These are phyloP conservation scores for Chondrus crispus DNA, from an alignment of 23 red algal genomes.

Conservation along the genomic window DNA sequence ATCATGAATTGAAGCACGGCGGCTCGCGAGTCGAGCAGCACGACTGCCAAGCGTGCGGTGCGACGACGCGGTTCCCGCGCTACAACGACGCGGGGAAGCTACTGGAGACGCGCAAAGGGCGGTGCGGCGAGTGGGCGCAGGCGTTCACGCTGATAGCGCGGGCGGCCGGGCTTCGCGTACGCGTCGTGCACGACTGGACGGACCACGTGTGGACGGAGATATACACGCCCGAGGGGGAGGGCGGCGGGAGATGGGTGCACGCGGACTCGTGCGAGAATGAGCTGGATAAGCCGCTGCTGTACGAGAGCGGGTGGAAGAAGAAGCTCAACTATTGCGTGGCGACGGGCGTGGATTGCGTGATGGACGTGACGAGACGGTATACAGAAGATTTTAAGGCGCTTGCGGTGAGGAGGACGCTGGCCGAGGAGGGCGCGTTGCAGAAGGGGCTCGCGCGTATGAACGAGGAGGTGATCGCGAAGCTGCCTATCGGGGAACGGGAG, in stretches of 20 bases:
- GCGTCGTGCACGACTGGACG: conserved; percentile 78
- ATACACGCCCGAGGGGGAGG: conserved; percentile 20
- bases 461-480: background rate
- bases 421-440: conserved; percentile 23
- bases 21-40: conserved; percentile 60
- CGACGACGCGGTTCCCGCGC: conserved; percentile 63
- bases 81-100: conserved; percentile 68
- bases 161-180: conserved; percentile 52
- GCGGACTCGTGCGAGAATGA: conserved; percentile 82
- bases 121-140: conserved; percentile 95
- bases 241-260: conserved; percentile 65
- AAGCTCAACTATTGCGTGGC: conserved; percentile 74
- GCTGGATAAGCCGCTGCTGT: conserved; percentile 78
- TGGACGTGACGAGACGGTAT: conserved; percentile 71
- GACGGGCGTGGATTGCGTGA: conserved; percentile 53
- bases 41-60: conserved; percentile 65
- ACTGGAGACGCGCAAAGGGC: conserved; percentile 62
- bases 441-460: conserved; percentile 1
- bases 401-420: conserved; percentile 30
- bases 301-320: conserved; percentile 85
- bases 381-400: conserved; percentile 29
- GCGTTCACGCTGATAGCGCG: conserved; percentile 64
- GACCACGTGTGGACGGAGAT: conserved; percentile 97
- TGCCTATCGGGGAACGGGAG: background rate
- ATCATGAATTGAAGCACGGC: background rate